These are phyloP conservation scores for Capronia epimyces DNA, from an alignment of 2,329 filamentous ascomycete species.

Conservation along the genomic window DNA sequence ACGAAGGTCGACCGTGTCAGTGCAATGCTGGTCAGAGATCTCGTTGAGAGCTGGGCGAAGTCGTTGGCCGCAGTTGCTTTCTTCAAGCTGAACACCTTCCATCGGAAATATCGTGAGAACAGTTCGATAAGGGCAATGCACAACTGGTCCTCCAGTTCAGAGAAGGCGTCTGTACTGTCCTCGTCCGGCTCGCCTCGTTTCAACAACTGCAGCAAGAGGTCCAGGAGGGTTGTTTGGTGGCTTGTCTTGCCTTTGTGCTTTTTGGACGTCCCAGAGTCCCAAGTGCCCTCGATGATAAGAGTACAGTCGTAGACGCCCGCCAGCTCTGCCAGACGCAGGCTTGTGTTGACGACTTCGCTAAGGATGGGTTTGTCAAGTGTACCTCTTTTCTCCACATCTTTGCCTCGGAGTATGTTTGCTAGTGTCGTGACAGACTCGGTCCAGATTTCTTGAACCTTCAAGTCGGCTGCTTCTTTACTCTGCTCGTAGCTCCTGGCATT, in stretches of 20 bases:
- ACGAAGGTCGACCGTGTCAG: conserved; percentile 53
- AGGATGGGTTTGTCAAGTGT: conserved; percentile 62
- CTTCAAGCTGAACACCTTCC: conserved; percentile 66
- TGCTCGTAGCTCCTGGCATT: conserved; percentile 84
- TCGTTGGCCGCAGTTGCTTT: conserved; percentile 51
- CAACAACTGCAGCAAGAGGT: conserved; percentile 66
- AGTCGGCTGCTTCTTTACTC: conserved; percentile 76
- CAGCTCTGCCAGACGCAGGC: conserved; percentile 75
- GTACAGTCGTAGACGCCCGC: conserved; percentile 73
- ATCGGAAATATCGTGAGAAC: conserved; percentile 88
- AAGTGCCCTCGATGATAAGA: conserved; percentile 61
- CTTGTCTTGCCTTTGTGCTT: conserved; percentile 40
- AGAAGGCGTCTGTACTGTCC: conserved; percentile 61
- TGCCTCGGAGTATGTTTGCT: conserved; percentile 63
- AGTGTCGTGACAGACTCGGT: conserved; percentile 73
- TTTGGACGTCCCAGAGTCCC: conserved; percentile 34
- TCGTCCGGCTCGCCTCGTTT: conserved; percentile 63
- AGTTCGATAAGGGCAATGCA: conserved; percentile 70
- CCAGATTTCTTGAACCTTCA: conserved; percentile 77
- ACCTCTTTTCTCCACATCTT: conserved; percentile 65
- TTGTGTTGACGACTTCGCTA: conserved; percentile 64
- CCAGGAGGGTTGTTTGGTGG: conserved; percentile 45
- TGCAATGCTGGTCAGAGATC: conserved; percentile 63
- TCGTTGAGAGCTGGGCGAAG: conserved; percentile 53
- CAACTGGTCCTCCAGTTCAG: conserved; percentile 73